Percentiles rank a stretch among this genome's conserved stretches.
Evolutionary conservation across 2,329 filamentous ascomycete genomes (phyloP).

Genomic region (Tolypocladium amazonense): DNA sequence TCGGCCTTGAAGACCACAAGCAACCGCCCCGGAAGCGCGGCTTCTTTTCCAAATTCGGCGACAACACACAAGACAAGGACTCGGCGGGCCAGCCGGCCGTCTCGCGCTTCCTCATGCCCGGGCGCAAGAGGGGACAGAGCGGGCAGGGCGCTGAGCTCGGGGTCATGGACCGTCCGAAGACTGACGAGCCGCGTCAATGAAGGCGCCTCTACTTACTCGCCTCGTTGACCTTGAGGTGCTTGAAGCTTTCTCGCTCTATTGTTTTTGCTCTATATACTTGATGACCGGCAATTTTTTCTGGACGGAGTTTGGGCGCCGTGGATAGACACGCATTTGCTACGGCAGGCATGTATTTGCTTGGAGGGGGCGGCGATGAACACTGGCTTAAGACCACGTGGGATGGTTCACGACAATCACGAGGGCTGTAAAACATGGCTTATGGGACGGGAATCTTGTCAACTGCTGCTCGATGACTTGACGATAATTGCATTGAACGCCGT

Average conservation of each 20-base stretch:
- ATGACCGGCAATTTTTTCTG: constrained; percentile 3
- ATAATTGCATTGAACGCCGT: not conserved
- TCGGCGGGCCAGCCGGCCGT: constrained; percentile 26
- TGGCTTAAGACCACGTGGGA: constrained; percentile 2
- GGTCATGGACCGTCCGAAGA: constrained; percentile 39
- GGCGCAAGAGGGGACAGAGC: constrained; percentile 56
- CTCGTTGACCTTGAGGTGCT: not conserved
- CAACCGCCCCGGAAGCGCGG: constrained; percentile 44
- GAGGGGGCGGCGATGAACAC: constrained; percentile 5
- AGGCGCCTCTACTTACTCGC: not conserved
- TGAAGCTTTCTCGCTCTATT: constrained; percentile 1
- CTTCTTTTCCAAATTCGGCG: constrained; percentile 69
- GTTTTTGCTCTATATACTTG: not conserved
- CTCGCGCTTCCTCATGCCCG: constrained; percentile 55
- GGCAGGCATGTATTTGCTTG: constrained; percentile 6
- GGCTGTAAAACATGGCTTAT: not conserved
- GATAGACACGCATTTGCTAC: constrained; percentile 15
- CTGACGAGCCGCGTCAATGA: constrained; percentile 8
- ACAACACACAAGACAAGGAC: constrained; percentile 31
- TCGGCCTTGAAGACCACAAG: constrained; percentile 71
- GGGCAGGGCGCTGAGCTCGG: constrained; percentile 63
- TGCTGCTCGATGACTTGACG: not conserved
- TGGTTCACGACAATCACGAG: not conserved
- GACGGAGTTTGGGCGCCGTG: constrained; percentile 15
- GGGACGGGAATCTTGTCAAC: not conserved